Evolutionary conservation across 2,329 filamentous ascomycete species (phyloP).

Genomic region (Colletotrichum euphorbiae): DNA sequence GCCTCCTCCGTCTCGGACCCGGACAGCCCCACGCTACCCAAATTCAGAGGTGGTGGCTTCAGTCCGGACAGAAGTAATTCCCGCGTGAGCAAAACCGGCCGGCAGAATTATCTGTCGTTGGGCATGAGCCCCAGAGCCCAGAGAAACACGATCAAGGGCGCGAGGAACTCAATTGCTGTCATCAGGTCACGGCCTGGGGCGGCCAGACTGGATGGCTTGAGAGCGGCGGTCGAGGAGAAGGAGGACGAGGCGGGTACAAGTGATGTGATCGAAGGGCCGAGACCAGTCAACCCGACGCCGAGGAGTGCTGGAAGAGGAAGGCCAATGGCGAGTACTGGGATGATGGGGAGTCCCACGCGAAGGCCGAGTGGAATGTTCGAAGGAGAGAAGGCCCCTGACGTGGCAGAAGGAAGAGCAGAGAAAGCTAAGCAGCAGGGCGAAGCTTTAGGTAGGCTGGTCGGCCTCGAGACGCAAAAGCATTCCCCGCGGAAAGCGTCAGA

Average conservation of each 20-base stretch:
- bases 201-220: slow-evolving; percentile 5
- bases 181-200: slow-evolving; percentile 16
- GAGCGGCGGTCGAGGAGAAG: slow-evolving; percentile 30
- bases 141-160: slow-evolving; percentile 17
- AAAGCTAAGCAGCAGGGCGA: slow-evolving; percentile 35
- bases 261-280: slow-evolving; percentile 14
- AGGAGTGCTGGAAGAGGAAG: slow-evolving; percentile 20
- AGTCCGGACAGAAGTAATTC: slow-evolving; percentile 50
- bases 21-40: slow-evolving; percentile 55
- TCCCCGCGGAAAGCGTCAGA: slow-evolving; percentile 54
- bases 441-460: slow-evolving; percentile 51
- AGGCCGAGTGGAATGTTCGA: neutral
- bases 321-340: neutral
- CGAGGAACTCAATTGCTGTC: slow-evolving; percentile 27
- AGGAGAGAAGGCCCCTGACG: neutral
- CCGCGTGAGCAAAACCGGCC: slow-evolving; percentile 49
- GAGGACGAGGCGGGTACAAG: slow-evolving; percentile 20
- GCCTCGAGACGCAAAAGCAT: slow-evolving; percentile 55
- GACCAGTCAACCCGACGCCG: slow-evolving; percentile 13
- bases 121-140: slow-evolving; percentile 42
- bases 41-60: slow-evolving; percentile 53
- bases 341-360: slow-evolving; percentile 11
- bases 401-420: neutral
- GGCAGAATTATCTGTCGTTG: slow-evolving; percentile 57
- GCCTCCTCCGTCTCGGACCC: slow-evolving; percentile 51